phyloP scores from a whole-genome alignment of 1,284 basidiomycete genomes.

The Cryptococcus sp. region DNA sequence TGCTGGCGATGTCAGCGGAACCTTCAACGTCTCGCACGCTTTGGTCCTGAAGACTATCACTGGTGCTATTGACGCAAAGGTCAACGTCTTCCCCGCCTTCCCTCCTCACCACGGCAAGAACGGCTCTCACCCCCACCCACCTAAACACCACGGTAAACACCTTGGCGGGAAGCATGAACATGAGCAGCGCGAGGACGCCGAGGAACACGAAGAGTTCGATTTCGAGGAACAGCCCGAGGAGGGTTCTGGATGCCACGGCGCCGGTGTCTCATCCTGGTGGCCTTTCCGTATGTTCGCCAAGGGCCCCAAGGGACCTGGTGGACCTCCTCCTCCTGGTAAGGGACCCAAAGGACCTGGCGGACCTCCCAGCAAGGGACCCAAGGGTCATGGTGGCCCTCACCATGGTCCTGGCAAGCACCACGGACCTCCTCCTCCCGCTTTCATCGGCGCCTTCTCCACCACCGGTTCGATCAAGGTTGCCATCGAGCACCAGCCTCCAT shows the following conservation, averaged over 20 bases:
- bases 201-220: not conserved
- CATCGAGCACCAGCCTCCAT: constrained; percentile 17
- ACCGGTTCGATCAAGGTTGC: constrained; percentile 30
- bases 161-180: constrained; percentile 11
- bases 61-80: constrained; percentile 34
- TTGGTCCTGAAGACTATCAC: constrained; percentile 30
- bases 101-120: constrained; percentile 14
- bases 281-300: not conserved
- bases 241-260: not conserved
- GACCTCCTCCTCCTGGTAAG: constrained; percentile 4
- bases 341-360: constrained; percentile 1
- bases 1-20: constrained; percentile 27
- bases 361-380: constrained; percentile 4
- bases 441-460: constrained; percentile 31
- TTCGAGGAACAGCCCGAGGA: not conserved
- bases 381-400: constrained; percentile 2
- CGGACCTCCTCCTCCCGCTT: constrained; percentile 24
- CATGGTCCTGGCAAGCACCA: constrained; percentile 13
- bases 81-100: constrained; percentile 24
- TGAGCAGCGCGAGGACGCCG: not conserved
- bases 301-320: constrained; percentile 1
- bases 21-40: constrained; percentile 33
- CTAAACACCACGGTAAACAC: constrained; percentile 11
- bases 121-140: constrained; percentile 12
- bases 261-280: constrained; percentile 1